A percentile compares a stretch with the other conserved stretches of the same genome.
These are phyloP conservation scores for Aurantiochytrium sp. DNA, from an alignment of 108 stramenopile species.

Conservation along the genomic window DNA sequence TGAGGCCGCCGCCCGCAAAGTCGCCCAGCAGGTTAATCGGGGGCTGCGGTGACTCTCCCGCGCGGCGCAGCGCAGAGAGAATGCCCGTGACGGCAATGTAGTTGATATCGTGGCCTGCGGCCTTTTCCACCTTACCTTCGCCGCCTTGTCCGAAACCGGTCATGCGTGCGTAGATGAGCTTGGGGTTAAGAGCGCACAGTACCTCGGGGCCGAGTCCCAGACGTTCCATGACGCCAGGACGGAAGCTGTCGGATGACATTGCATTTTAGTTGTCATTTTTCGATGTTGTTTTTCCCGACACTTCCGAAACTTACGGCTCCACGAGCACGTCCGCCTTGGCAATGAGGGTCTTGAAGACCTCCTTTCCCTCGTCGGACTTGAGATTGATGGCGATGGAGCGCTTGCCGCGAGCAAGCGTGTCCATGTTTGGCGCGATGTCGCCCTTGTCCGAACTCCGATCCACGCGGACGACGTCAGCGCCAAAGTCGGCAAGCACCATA, in stretches of 20 bases:
- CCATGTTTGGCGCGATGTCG: background rate
- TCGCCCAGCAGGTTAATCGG: background rate
- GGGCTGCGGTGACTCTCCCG: background rate
- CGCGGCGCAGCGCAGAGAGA: background rate
- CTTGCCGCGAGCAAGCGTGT: conserved; percentile 1
- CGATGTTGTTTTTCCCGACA: too few species aligned
- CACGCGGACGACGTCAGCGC: background rate
- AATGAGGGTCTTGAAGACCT: background rate
- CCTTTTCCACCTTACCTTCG: background rate
- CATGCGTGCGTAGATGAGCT: background rate
- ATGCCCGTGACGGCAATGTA: conserved; percentile 12
- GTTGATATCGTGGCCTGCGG: conserved; percentile 8
- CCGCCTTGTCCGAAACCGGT: conserved; percentile 3
- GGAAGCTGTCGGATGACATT: background rate
- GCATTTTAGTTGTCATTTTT: too few species aligned
- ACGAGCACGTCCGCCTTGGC: background rate
- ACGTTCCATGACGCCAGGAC: background rate
- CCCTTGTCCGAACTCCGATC: background rate
- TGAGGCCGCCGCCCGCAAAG: conserved; percentile 9
- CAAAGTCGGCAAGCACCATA: conserved; percentile 12
- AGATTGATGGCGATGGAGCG: conserved; percentile 3
- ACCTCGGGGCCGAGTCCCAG: conserved; percentile 2
- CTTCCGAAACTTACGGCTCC: background rate
- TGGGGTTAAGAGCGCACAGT: background rate
- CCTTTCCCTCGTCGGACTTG: background rate